These are phyloP conservation scores for Lippia alba DNA, from an alignment of 305 asterid genomes.

Conservation along the genomic window DNA sequence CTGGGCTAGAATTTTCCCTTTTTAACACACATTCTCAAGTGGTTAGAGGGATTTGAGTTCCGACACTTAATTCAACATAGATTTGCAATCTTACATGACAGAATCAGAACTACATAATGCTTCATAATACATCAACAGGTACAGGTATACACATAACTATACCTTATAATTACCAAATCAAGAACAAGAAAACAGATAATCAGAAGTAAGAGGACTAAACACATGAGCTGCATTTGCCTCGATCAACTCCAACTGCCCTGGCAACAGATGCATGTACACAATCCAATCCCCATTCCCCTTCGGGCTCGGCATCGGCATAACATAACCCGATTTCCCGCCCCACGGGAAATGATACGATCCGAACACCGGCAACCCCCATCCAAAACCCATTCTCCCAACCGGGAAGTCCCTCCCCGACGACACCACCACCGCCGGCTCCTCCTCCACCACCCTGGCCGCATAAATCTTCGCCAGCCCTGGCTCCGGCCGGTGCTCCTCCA, in stretches of 20 bases:
- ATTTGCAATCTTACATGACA: too few species aligned
- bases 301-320: conserved; percentile 73
- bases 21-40: too few species aligned
- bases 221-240: conserved; percentile 53
- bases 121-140: too few species aligned
- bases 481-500: conserved; percentile 71
- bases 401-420: conserved; percentile 67
- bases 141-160: not conserved
- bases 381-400: conserved; percentile 49
- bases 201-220: conserved; percentile 46
- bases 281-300: conserved; percentile 74
- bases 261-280: conserved; percentile 59
- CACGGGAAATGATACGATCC: conserved; percentile 73
- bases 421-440: conserved; percentile 70
- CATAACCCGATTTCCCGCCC: conserved; percentile 72
- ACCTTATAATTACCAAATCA: conserved; percentile 2
- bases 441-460: conserved; percentile 37
- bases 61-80: too few species aligned
- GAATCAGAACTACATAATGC: too few species aligned
- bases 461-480: conserved; percentile 53
- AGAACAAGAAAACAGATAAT: conserved; percentile 35
- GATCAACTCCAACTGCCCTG: conserved; percentile 53
- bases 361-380: conserved; percentile 61
- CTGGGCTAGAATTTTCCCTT: too few species aligned
- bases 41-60: too few species aligned